Percentiles rank a stretch among this genome's conserved stretches.
These are phyloP conservation scores for Lasiosphaeria miniovina DNA, from an alignment of 495 filamentous ascomycete species.

Conservation along the genomic window DNA sequence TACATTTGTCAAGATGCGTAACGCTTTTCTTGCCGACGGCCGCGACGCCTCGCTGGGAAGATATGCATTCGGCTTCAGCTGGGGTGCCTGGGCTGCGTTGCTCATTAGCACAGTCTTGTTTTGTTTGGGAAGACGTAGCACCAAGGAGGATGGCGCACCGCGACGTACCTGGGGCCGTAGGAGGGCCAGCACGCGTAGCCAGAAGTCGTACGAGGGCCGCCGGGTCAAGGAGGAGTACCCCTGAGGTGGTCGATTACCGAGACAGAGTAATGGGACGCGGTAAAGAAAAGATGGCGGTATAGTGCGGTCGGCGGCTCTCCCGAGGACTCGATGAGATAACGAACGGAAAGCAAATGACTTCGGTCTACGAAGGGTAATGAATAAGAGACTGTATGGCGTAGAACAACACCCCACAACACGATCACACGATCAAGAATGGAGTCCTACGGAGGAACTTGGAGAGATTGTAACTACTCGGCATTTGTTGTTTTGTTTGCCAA, in stretches of 20 bases:
- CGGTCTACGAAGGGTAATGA: background rate
- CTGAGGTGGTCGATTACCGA: constrained; percentile 2
- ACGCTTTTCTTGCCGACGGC: constrained; percentile 59
- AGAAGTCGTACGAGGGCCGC: constrained; percentile 48
- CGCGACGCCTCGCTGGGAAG: constrained; percentile 60
- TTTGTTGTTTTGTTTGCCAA: too few species aligned
- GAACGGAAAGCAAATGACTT: background rate
- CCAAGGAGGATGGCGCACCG: constrained; percentile 11
- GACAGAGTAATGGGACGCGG: background rate
- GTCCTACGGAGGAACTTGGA: too few species aligned
- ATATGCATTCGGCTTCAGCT: constrained; percentile 83
- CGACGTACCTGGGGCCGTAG: constrained; percentile 26
- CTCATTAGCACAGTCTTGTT: constrained; percentile 70
- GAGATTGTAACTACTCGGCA: too few species aligned
- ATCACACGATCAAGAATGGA: background rate
- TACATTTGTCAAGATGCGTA: constrained; percentile 72
- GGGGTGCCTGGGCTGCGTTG: constrained; percentile 69
- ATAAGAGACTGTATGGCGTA: background rate
- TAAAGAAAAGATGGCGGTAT: constrained; percentile 4
- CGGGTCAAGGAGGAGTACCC: constrained; percentile 64
- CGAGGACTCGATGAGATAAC: background rate
- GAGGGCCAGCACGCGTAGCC: constrained; percentile 35
- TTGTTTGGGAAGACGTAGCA: constrained; percentile 49
- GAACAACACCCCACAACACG: background rate
- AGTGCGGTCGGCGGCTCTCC: background rate